A percentile compares a stretch with the other conserved stretches of the same genome.
Evolutionary conservation across 257 asterid genomes (phyloP).

Genomic region (Solanum megistacrolobum): DNA sequence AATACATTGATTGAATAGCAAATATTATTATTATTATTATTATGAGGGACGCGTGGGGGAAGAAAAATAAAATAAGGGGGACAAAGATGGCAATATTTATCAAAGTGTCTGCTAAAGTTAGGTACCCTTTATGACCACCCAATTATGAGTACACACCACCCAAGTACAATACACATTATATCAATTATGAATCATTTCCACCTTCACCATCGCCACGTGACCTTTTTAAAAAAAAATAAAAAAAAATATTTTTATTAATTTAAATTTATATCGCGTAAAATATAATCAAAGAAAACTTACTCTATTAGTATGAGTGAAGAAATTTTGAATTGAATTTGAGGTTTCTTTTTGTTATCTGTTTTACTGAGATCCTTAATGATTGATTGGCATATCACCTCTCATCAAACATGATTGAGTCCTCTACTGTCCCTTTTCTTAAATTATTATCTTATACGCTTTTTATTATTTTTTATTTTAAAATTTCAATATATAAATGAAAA

Average conservation of each 20-base stretch:
- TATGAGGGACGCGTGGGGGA: constrained; percentile 9
- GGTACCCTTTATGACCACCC: constrained; percentile 42
- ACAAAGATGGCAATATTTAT: constrained; percentile 23
- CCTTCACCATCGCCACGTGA: constrained; percentile 4
- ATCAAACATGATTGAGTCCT: neutral
- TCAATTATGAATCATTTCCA: neutral
- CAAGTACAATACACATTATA: constrained; percentile 46
- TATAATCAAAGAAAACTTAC: too few relatives aligned
- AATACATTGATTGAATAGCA: neutral
- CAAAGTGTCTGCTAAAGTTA: constrained; percentile 47
- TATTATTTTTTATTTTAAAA: too few relatives aligned
- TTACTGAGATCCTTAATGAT: neutral
- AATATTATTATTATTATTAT: neutral
- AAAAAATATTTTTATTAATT: neutral
- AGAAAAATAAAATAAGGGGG: neutral
- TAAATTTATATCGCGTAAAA: neutral
- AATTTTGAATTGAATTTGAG: neutral
- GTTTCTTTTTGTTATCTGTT: neutral
- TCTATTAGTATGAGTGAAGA: neutral
- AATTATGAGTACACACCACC: constrained; percentile 58
- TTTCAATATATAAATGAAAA: neutral
- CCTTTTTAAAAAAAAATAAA: neutral
- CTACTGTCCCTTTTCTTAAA: neutral
- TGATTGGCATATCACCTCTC: neutral
- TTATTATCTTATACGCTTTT: neutral